Conservation (phyloP, 2,329 filamentous ascomycete species). For the Aspergillus sp. region DNA sequence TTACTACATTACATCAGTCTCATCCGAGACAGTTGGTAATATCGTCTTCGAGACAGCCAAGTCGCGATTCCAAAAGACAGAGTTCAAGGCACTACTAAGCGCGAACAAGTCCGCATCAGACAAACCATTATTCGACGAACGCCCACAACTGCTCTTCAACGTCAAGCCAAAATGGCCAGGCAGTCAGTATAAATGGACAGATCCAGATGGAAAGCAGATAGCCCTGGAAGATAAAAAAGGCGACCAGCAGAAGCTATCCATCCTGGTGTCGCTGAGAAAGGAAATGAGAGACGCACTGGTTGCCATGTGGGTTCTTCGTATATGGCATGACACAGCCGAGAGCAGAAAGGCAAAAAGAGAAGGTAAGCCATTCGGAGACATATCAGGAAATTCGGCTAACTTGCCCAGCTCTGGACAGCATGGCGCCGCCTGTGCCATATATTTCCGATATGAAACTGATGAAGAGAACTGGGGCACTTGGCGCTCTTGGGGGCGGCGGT, state of each 20-base stretch:
- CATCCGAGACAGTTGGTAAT: constrained; percentile 7
- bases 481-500: background rate
- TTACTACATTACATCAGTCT: constrained; percentile 10
- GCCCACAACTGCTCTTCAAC: no score
- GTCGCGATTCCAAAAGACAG: constrained; percentile 2
- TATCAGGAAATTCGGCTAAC: background rate
- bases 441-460: background rate
- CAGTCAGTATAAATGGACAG: constrained; percentile 6
- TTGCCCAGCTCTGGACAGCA: background rate
- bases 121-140: background rate
- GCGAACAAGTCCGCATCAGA: background rate
- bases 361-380: constrained; percentile 26
- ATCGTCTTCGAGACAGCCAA: constrained; percentile 5
- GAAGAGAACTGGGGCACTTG: background rate
- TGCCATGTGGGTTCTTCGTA: constrained; percentile 11
- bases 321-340: constrained; percentile 12
- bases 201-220: constrained; percentile 1
- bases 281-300: constrained; percentile 11
- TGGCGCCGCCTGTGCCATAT: background rate
- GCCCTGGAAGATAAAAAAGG: constrained; percentile 4
- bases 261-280: constrained; percentile 3
- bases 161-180: no score
- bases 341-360: constrained; percentile 12
- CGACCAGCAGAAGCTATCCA: constrained; percentile 1
- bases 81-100: constrained; percentile 4